A percentile compares a stretch with the other conserved stretches of the same genome.
Conservation (phyloP, 257 asterid genomes). For the Rehmannia glutinosa region DNA sequence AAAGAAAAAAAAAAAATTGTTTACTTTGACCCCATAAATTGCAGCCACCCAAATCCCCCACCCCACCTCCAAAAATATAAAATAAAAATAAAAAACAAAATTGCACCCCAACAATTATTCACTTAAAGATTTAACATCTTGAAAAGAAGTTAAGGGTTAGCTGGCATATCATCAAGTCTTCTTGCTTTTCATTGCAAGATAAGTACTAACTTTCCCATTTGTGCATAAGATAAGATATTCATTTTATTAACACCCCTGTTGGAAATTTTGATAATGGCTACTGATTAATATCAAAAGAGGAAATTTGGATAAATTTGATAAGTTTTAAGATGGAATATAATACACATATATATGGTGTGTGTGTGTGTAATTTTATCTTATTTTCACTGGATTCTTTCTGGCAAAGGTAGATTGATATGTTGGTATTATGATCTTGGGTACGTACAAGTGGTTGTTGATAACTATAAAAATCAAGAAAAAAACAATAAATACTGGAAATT, state of each 20-base stretch:
- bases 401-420: not conserved
- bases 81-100: too few relatives aligned
- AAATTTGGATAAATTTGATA: not conserved
- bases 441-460: constrained; percentile 1
- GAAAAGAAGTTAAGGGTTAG: constrained; percentile 16
- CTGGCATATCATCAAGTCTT: constrained; percentile 21
- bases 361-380: too few relatives aligned
- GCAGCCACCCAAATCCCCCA: too few relatives aligned
- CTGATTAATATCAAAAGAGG: not conserved
- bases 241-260: too few relatives aligned
- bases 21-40: not conserved
- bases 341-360: too few relatives aligned
- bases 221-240: not conserved
- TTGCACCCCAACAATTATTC: not conserved
- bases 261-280: not conserved
- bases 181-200: constrained; percentile 18
- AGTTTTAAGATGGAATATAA: too few relatives aligned
- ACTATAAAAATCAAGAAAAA: not conserved
- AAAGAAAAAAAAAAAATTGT: not conserved
- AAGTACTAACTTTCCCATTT: constrained; percentile 7
- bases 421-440: not conserved
- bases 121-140: not conserved
- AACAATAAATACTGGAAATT: not conserved
- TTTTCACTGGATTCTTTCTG: constrained; percentile 39
- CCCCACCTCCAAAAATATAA: too few relatives aligned